Base-by-base conservation (phyloP, 179 eudicot genomes). In the Carnegiea gigantea region DNA sequence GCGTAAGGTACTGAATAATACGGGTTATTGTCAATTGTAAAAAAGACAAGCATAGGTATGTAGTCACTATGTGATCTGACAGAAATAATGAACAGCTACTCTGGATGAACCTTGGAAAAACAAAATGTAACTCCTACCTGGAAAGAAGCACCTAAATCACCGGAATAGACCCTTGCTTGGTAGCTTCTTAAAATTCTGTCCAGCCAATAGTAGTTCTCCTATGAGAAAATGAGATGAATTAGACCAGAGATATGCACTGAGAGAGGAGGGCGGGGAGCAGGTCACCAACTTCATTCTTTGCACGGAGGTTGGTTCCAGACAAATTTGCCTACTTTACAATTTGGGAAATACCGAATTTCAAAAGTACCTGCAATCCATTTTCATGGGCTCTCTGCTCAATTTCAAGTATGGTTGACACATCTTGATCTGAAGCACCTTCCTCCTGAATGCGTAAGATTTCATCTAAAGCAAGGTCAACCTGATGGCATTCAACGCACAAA, bases 371-470 rank as follows among this genome's bases (percentile, higher is more conserved):
- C 82, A 91, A 83, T 83, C 97, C 98, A 89, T 94, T 93, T 85
- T 94, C 98, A 90, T 94, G 94, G 74, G 95, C 94, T 84, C 98
- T 90, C 78, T 90, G 98, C 82, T 94, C 98, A 82, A 94, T 93
- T 86, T 94, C 98, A 85, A 94, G 95, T 59, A 94, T 82, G 79
- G 93, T 73, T 57, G 86, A 89, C 43, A 93, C 89, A 89, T 94
- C 98, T 80, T 89, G 89, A 84, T 89, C 89, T 38, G 91, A 86
- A 78, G 98, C 97, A 72, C 98, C 97, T 84, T 93, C 95, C 77
- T 87, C 89, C 68, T 94, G 98, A 85, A 93, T 90, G 81, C 89
- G 91, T 81, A 83, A 77, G 75, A 92, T 87, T 86, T 93, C 98
- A 81, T 93, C 93, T 83, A 94, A 79, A 77, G 94, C 95, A 84